Conservation (phyloP, 1,284 basidiomycete species). For the Rhodotorula mucilaginosa region DNA sequence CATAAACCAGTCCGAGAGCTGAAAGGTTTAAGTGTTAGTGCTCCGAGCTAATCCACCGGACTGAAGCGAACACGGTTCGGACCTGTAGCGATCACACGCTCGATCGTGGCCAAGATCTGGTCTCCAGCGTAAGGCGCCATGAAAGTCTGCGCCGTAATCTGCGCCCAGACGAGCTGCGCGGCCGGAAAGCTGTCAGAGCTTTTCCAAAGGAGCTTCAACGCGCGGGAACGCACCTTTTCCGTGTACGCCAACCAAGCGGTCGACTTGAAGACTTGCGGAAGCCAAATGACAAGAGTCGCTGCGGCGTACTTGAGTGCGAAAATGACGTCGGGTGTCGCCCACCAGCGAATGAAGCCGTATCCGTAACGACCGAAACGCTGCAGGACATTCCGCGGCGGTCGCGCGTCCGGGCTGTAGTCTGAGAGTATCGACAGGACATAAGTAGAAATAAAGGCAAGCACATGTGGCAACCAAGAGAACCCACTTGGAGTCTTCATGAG, state of each 20-base stretch:
- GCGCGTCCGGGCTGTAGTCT: slow-evolving; percentile 57
- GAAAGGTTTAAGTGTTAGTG: too few relatives aligned
- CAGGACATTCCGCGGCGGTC: slow-evolving; percentile 53
- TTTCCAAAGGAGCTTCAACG: too few relatives aligned
- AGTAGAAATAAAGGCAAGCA: neutral
- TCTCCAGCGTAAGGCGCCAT: slow-evolving; percentile 63
- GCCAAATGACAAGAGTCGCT: slow-evolving; percentile 59
- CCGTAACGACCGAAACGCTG: slow-evolving; percentile 52
- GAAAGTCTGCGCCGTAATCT: slow-evolving; percentile 58
- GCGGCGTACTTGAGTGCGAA: slow-evolving; percentile 62
- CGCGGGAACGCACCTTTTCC: slow-evolving; percentile 53
- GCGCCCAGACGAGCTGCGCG: slow-evolving; percentile 12
- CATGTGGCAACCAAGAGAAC: neutral
- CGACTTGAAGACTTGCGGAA: slow-evolving; percentile 55
- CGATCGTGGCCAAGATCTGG: slow-evolving; percentile 53
- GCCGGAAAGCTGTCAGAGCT: neutral
- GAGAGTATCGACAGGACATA: neutral
- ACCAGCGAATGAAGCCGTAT: slow-evolving; percentile 53
- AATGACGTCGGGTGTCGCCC: slow-evolving; percentile 53
- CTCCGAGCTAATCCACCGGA: too few relatives aligned
- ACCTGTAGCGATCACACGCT: slow-evolving; percentile 20
- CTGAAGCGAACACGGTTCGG: too few relatives aligned
- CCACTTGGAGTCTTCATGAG: neutral
- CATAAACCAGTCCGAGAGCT: slow-evolving; percentile 25
- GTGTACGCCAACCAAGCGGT: slow-evolving; percentile 54